These are phyloP conservation scores for Camellia oleifera DNA, from an alignment of 179 eudicot species.

Conservation along the genomic window DNA sequence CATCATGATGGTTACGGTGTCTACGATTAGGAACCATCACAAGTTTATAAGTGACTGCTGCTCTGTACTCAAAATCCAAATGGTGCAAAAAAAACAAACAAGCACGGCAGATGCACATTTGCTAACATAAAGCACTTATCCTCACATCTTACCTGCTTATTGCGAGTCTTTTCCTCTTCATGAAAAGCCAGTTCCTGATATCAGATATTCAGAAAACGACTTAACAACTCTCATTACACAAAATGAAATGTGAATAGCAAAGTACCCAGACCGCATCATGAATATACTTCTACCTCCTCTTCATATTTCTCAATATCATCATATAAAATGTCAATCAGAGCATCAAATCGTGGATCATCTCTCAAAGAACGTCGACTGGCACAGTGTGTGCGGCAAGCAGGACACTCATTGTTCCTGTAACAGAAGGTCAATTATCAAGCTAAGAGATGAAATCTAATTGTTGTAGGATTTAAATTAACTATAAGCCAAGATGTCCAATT, in stretches of 20 bases:
- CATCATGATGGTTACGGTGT: neutral
- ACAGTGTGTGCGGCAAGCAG: slow-evolving; percentile 98
- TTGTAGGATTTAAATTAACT: neutral
- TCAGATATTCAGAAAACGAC: slow-evolving; percentile 14
- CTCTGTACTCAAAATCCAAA: neutral
- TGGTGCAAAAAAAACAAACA: neutral
- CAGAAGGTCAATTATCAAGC: slow-evolving; percentile 10
- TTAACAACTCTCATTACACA: neutral
- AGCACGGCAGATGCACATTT: neutral
- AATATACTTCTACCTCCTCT: slow-evolving; percentile 66
- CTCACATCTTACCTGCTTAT: slow-evolving; percentile 24
- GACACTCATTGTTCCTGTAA: slow-evolving; percentile 93
- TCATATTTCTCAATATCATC: slow-evolving; percentile 90
- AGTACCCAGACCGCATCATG: neutral
- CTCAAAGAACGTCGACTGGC: slow-evolving; percentile 98
- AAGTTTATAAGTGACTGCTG: neutral
- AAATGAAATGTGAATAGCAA: neutral
- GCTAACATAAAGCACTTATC: slow-evolving; percentile 4
- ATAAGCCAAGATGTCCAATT: neutral
- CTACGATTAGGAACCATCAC: neutral
- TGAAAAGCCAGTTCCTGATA: slow-evolving; percentile 52
- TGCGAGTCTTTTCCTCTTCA: slow-evolving; percentile 50
- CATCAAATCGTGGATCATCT: slow-evolving; percentile 92
- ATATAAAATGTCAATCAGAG: slow-evolving; percentile 67
- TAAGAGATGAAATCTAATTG: slow-evolving; percentile 1